Evolutionary conservation across 441 rosid genomes (phyloP), one percentile per base, ranked within the genome.

Genomic region (Arabidopsis hybrid): DNA sequence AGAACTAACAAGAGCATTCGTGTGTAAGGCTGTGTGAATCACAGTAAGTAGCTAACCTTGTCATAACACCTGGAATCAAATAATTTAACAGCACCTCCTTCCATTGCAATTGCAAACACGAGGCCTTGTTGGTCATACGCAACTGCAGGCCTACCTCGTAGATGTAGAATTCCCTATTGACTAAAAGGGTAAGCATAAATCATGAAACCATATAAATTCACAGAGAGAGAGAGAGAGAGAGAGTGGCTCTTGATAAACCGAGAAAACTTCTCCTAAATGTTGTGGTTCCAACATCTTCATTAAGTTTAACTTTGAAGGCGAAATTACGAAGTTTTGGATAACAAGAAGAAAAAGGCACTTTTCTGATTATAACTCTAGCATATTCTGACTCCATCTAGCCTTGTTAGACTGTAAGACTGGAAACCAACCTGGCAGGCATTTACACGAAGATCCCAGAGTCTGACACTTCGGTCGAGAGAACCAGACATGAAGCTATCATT

Each of bases 401-500:
- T 26, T 38, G 42, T 11, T 4, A 60, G 40, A 36, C 10, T 51
- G 59, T 13, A 34, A 67, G 74, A 11, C 65, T 47, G 75, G 53
- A 76, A 80, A 79, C 89, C 8, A 78, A 95, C 98, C 99, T 95
- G 99, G 80, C 98, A 92, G 21, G 91, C 92, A 81, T 91, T 92
- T 40, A 92, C 99, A 35, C 98, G 95, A 80, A 92, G 99, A 86
- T 95, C 99, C 98, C 99, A 95, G 50, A 95, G 89, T 79, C 98
- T 87, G 69, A 89, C 95, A 55, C 83, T 91, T 62, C 88, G 90
- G 79, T 95, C 99, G 16, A 95, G 90, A 59, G 98, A 92, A 73
- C 95, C 97, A 70, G 99, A 95, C 95, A 95, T 95, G 88, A 95
- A 95, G 86, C 98, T 91, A 65, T 95, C 99, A 68, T 95, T 95